Evolutionary conservation across 352 stramenopile species (phyloP).

Genomic region (Phytophthora capsici): DNA sequence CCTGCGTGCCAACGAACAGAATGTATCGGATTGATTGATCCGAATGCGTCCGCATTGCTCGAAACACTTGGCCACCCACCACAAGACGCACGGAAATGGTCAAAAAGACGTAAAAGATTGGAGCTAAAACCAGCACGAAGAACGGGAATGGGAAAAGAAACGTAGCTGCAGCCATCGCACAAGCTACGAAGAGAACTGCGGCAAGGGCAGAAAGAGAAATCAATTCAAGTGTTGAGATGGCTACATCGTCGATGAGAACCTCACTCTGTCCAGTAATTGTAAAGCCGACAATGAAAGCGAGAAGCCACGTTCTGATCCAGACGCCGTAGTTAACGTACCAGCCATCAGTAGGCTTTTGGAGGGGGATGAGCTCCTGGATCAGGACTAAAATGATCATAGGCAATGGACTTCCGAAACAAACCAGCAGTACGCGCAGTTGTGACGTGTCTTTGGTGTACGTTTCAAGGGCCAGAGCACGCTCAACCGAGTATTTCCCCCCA

Average conservation of each 20-base stretch:
- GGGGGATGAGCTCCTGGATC: constrained; percentile 3
- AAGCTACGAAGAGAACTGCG: not conserved
- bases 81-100: not conserved
- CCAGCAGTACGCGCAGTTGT: not conserved
- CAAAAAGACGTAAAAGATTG: constrained; percentile 2
- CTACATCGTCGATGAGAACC: not conserved
- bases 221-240: not conserved
- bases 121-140: not conserved
- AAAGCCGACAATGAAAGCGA: not conserved
- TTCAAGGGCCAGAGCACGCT: constrained; percentile 16
- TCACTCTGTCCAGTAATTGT: not conserved
- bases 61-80: not conserved
- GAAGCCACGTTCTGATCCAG: constrained; percentile 6
- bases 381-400: constrained; percentile 8
- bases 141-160: constrained; percentile 14
- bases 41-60: not conserved
- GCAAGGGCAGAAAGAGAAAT: not conserved
- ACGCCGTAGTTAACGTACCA: constrained; percentile 13
- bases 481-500: constrained; percentile 13
- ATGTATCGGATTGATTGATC: constrained; percentile 9
- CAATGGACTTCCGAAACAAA: constrained; percentile 8
- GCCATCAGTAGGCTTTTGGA: constrained; percentile 6
- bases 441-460: constrained; percentile 5
- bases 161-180: not conserved
- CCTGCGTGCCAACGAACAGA: constrained; percentile 3